A percentile compares a stretch with the other conserved stretches of the same genome.
Evolutionary conservation across 768 basidiomycete species (phyloP).

Genomic region (Suillus brevipes): DNA sequence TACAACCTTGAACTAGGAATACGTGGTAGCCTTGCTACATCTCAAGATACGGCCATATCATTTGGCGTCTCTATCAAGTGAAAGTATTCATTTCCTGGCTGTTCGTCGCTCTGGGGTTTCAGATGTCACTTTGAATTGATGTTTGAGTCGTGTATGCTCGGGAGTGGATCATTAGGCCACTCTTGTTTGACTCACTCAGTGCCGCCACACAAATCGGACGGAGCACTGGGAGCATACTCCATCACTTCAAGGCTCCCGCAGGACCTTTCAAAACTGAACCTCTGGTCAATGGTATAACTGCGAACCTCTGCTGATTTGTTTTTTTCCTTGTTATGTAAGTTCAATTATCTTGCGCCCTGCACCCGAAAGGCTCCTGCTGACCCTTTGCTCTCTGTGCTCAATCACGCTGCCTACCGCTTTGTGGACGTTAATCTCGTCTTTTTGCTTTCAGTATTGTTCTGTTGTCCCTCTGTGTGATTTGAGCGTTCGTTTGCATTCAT

Average conservation of each 20-base stretch:
- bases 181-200: constrained; percentile 23
- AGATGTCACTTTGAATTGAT: constrained; percentile 21
- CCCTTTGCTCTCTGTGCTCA: constrained; percentile 15
- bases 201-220: constrained; percentile 23
- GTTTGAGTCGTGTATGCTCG: constrained; percentile 31
- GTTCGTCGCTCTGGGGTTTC: constrained; percentile 12
- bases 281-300: constrained; percentile 34
- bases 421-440: constrained; percentile 22
- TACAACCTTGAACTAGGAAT: constrained; percentile 30
- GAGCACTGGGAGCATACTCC: constrained; percentile 22
- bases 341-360: constrained; percentile 24
- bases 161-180: constrained; percentile 14
- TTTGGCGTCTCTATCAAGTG: constrained; percentile 21
- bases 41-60: constrained; percentile 16
- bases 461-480: constrained; percentile 29
- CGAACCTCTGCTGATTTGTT: constrained; percentile 25
- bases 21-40: constrained; percentile 21
- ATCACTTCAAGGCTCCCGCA: constrained; percentile 20
- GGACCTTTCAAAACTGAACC: constrained; percentile 27
- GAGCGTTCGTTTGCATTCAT: constrained; percentile 34
- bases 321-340: constrained; percentile 37
- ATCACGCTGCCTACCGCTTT: constrained; percentile 23
- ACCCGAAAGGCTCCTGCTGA: constrained; percentile 26
- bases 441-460: constrained; percentile 22
- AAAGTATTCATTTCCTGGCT: constrained; percentile 22